Evolutionary conservation across 371 early-diverging fungal genomes (phyloP).

Genomic region (Coemansia sp.): DNA sequence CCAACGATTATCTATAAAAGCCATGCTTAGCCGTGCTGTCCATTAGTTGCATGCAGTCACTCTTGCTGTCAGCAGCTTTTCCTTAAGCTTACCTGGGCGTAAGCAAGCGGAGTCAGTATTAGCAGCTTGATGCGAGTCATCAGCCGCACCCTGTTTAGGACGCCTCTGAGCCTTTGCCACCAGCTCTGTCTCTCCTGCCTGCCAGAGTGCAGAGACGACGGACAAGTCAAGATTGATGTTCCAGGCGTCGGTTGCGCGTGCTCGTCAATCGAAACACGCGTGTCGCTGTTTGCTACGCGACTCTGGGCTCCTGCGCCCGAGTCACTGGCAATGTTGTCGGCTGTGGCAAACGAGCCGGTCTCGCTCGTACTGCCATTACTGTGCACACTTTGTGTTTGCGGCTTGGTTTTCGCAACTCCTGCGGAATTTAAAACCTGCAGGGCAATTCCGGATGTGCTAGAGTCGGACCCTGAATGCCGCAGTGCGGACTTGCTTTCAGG

Average conservation of each 20-base stretch:
- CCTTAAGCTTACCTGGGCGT: constrained; percentile 18
- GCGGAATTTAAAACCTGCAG: background rate
- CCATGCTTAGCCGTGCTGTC: background rate
- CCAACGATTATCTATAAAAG: constrained; percentile 37
- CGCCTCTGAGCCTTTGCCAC: background rate
- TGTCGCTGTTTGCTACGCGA: background rate
- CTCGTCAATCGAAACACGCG: background rate
- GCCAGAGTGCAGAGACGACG: background rate
- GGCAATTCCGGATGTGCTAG: background rate
- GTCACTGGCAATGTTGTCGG: background rate
- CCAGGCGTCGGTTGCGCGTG: background rate
- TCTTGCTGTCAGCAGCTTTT: background rate
- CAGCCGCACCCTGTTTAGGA: background rate
- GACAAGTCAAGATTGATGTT: background rate
- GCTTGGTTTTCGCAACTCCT: background rate
- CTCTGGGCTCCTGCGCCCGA: background rate
- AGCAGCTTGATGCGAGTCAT: background rate
- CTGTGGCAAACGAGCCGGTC: constrained; percentile 5
- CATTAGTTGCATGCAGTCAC: constrained; percentile 9
- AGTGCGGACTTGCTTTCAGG: background rate
- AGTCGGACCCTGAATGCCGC: background rate
- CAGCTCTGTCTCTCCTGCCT: background rate
- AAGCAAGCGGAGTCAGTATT: constrained; percentile 6
- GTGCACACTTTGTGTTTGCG: background rate
- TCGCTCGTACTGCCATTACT: constrained; percentile 7